phyloP scores from a whole-genome alignment of 2,329 filamentous ascomycete species.

The Celoporthe dispersa region DNA sequence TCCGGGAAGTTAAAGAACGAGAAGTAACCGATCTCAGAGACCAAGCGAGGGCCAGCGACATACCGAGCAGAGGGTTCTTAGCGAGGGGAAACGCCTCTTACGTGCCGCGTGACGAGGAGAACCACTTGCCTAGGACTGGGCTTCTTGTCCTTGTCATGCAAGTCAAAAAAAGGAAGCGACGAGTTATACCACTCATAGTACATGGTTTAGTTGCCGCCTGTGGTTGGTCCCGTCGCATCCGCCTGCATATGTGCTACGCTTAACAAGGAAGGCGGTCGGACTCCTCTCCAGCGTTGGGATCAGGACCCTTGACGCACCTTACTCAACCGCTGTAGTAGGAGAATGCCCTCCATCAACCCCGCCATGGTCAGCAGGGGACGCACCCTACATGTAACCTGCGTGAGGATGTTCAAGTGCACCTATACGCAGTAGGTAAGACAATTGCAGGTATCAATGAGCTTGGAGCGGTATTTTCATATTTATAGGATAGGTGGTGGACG shows the following conservation, averaged over 20 bases:
- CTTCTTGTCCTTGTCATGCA: slow-evolving; percentile 5
- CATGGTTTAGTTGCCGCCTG: neutral
- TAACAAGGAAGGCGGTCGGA: slow-evolving; percentile 6
- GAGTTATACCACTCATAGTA: neutral
- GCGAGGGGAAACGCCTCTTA: neutral
- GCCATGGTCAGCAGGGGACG: neutral
- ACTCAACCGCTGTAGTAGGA: neutral
- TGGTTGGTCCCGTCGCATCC: neutral
- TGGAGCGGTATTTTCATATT: neutral
- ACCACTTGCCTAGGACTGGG: neutral
- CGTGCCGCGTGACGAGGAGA: slow-evolving; percentile 7
- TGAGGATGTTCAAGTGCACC: neutral
- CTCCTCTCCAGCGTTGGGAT: neutral
- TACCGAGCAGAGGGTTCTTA: slow-evolving; percentile 14
- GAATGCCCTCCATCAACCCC: slow-evolving; percentile 10
- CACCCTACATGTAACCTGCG: neutral
- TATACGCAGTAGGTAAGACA: neutral
- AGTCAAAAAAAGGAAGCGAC: slow-evolving; percentile 3
- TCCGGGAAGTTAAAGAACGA: slow-evolving; percentile 17
- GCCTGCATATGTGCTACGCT: slow-evolving; percentile 3
- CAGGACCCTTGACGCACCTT: neutral
- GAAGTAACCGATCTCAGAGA: slow-evolving; percentile 27
- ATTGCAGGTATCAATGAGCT: neutral
- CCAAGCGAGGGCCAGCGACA: slow-evolving; percentile 28
- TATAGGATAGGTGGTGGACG: neutral